Evolutionary conservation across 495 filamentous ascomycete species (phyloP), one percentile per base, ranked within the genome.

Genomic region (Darksidea phi): DNA sequence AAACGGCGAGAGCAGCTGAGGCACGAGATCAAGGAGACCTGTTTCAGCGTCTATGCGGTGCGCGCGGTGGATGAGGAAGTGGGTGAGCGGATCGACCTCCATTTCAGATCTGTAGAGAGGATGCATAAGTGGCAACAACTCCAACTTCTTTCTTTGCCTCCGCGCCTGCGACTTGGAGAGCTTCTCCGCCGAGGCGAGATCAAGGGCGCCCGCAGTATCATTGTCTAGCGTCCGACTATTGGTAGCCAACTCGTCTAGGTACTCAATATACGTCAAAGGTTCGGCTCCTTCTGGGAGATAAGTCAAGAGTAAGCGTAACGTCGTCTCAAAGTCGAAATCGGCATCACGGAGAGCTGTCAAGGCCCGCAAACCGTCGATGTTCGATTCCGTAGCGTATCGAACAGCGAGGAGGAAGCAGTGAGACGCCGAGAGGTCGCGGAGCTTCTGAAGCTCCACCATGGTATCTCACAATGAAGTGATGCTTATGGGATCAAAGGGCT

Each of bases 241-340:
- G 11, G 69, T 53, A 13, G 75, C 76, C 61, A 91, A 72, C 28
- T 82, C 75, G 38, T 80, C 72, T 7, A 93, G 66, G 37, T 88
- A 79, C 15, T 76, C 70, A 11, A 80, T 78, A 70, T 95, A 95
- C 37, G 76, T 66, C 21, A 72, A 77, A 25, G 91, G 87, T 15
- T 83, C 82, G 11, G 83, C 75, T 48, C 81, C 88, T 70, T 94
- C 91, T 36, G 92, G 91, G 6, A 97, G 81, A 64, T 85, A 94
- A 53, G 88, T 95, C 58, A 97, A 80, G 59, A 96, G 74, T 50
- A 97, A 87, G 66, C 91, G 85, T 63, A 95, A 76, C 34, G 92
- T 65, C 45, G 89, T 80, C 58, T 88, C 87, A 11, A 82, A 78
- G 18, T 81, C 80, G 54, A 92, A 79, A 59, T 80, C 78, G 64